Conservation (phyloP, 768 basidiomycete species). For the Terana coerulea region DNA sequence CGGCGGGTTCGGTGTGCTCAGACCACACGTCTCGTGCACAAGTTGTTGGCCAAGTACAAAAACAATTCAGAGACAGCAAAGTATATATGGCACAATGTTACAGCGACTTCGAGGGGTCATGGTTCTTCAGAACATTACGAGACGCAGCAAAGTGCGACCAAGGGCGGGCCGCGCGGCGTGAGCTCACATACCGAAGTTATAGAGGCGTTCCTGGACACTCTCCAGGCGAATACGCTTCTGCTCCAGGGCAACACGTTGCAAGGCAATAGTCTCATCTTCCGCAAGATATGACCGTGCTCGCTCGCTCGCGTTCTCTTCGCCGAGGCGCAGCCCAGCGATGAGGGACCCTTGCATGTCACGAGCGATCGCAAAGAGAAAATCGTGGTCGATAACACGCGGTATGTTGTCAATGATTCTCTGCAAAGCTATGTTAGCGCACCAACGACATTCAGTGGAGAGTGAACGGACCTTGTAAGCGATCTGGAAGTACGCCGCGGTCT, state of each 20-base stretch:
- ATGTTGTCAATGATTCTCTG: slow-evolving; percentile 14
- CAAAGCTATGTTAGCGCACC: not conserved
- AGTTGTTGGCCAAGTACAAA: too few relatives aligned
- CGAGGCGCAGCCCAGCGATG: slow-evolving; percentile 5
- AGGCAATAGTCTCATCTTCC: slow-evolving; percentile 5
- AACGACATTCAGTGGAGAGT: not conserved
- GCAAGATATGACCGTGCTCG: slow-evolving; percentile 7
- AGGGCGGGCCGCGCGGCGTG: too few relatives aligned
- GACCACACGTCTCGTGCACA: too few relatives aligned
- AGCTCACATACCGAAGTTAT: slow-evolving; percentile 2
- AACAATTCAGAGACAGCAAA: too few relatives aligned
- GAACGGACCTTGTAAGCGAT: slow-evolving; percentile 10
- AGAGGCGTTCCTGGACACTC: not conserved
- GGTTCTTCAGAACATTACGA: too few relatives aligned
- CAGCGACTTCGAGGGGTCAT: too few relatives aligned
- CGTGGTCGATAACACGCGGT: slow-evolving; percentile 12
- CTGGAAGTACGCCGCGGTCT: slow-evolving; percentile 14
- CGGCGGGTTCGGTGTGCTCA: too few relatives aligned
- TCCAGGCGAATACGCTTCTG: slow-evolving; percentile 6
- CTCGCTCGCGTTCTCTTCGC: slow-evolving; percentile 1
- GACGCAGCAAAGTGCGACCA: too few relatives aligned
- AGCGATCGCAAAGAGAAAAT: slow-evolving; percentile 7
- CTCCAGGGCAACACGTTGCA: not conserved
- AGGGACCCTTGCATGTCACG: slow-evolving; percentile 4
- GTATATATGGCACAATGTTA: too few relatives aligned